Conservation (phyloP, 2,329 filamentous ascomycete species). For the Alternaria alternata region DNA sequence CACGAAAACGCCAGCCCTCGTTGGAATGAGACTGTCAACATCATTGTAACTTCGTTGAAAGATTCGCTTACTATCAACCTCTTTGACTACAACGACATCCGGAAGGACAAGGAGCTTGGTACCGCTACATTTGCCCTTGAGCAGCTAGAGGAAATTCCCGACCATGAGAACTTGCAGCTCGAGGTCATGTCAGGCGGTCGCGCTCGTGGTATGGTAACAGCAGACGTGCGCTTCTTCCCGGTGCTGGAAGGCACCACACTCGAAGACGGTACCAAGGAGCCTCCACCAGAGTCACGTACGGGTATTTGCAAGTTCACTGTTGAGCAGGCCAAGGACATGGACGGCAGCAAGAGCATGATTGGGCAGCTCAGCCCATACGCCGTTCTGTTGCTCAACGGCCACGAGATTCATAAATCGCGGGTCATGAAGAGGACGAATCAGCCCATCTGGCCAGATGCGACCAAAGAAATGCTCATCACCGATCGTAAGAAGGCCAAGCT, state of each 20-base stretch:
- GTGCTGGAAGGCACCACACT: conserved; percentile 77
- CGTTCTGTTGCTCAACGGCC: conserved; percentile 86
- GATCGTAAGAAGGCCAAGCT: conserved; percentile 90
- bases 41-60: conserved; percentile 90
- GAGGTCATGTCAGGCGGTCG: conserved; percentile 88
- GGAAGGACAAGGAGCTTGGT: conserved; percentile 96
- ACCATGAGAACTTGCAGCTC: conserved; percentile 83
- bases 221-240: conserved; percentile 94
- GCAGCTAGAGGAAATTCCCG: conserved; percentile 75
- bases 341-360: conserved; percentile 89
- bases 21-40: conserved; percentile 97
- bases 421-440: conserved; percentile 98
- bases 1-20: conserved; percentile 84
- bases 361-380: conserved; percentile 93
- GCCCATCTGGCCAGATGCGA: conserved; percentile 92
- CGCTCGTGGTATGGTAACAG: conserved; percentile 77
- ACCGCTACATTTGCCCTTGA: conserved; percentile 86
- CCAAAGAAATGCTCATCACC: conserved; percentile 93
- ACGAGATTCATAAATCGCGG: conserved; percentile 86
- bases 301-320: conserved; percentile 94
- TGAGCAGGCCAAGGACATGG: conserved; percentile 95
- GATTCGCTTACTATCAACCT: conserved; percentile 85
- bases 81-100: conserved; percentile 93
- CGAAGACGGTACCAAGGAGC: conserved; percentile 78
- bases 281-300: conserved; percentile 87